Evolutionary conservation across 495 filamentous ascomycete genomes (phyloP), one percentile per base, ranked within the genome.

Genomic region (Aspergillus saccharolyticus): DNA sequence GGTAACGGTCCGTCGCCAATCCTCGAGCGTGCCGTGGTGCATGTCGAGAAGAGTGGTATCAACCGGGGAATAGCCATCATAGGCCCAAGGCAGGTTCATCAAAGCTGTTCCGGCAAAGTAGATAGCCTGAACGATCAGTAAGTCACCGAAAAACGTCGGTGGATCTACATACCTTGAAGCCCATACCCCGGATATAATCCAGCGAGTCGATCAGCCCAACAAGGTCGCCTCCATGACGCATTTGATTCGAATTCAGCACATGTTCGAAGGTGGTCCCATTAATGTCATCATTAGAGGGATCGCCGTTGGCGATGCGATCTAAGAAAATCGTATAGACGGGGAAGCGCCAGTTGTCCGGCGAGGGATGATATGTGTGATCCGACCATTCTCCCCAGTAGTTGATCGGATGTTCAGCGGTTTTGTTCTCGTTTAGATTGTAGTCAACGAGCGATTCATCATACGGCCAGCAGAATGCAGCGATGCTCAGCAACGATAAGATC

Each of bases 51-150:
- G 68, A 14, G 71, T 75, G 44, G 71, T 63, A 54, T 75, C 72
- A 24, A 68, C 57, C 12, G 72, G 72, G 42, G 71, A 71, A 58
- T 69, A 76, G 42, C 61, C 71, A 64, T 76, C 72, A 24, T 66
- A 67, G n/a, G 68, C 71, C 73, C 73, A 76, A 17, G 73, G 73
- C 6, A 72, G 62, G 55, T 76, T 76, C 62, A 74, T 67, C 56
- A 74, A 63, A 18, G 67, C 69, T 30, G 70, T 75, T 18, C 73
- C 73, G 17, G 68, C 68, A 21, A 76, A 57, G 53, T 72, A 74
- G 22, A 74, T 68, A 2, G 62, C 72, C 46, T 49, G n/a, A 15
- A 3, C 20, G 21, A 15, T 49, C 14, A 49, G 46, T 14, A 2
- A 24, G 14, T 12, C 14, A 5, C 45, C 3, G 45, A 4, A 3